Base-by-base conservation (phyloP, 2,329 filamentous ascomycete genomes). In the Aspergillus phoenicis region DNA sequence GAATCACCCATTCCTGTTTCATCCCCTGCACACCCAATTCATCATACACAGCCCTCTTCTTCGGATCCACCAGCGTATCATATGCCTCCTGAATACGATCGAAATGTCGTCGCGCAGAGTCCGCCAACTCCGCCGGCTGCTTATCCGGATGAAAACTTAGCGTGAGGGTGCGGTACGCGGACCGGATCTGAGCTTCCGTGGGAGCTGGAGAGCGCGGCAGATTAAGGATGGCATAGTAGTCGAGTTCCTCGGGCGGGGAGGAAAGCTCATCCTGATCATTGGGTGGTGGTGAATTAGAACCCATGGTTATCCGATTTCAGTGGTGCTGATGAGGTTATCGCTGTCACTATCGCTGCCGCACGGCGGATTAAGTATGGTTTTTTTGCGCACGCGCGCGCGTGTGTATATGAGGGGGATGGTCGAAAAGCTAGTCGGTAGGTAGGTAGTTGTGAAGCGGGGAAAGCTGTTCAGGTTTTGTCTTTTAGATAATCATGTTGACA, bases 141-240 rank as follows among this genome's bases (percentile, higher is more conserved):
- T 80, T 80, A 64, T 81, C 78, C 17, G 78, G 78, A 54, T 81
- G 78, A 59, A 81, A 80, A 63, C 75, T 78, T 24, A 80, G 71
- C 8, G 75, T 77, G 58, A 80, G 65, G 30, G 68, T 76, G 53
- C 75, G 76, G 64, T 79, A 80, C n/a, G 78, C 78, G 43, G 77
- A 74, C 26, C 78, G 77, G 54, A 81, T 77, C 47, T 79, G 71
- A 26, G 76, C 63, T 7, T 78, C 75, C 33, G 73, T 75, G 2
- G 78, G 78, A 1, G 77, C 70, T n/a, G 77, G 78, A 4, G 72
- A 63, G 56, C 72, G 72, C 10, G 76, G 64, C 13, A 81, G 72
- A 6, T 74, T 75, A 6, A 81, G 70, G n/a, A 80, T 64, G 53
- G 73, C 69, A 59, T 81, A 81, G 63, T 79, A 80, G 62, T 81